A percentile compares a stretch with the other conserved stretches of the same genome.
Conservation (phyloP, 169 alveolate genomes). For the Plasmodium billcollinsi region DNA sequence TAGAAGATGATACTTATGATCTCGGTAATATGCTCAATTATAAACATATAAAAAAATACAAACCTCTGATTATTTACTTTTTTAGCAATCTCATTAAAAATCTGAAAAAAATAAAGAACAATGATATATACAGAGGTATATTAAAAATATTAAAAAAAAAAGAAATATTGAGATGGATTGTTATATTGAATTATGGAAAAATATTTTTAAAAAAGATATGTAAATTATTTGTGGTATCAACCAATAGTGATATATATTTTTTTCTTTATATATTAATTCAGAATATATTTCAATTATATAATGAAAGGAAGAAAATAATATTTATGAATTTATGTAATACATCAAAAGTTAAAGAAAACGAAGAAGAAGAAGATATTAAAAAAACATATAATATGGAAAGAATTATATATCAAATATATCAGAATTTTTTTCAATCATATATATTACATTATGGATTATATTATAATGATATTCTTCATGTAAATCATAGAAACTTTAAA, state of each 20-base stretch:
- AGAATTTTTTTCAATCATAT: constrained; percentile 30
- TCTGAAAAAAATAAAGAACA: constrained; percentile 8
- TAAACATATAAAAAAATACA: constrained; percentile 17
- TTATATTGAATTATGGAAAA: constrained; percentile 27
- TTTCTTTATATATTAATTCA: constrained; percentile 44
- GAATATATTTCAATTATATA: constrained; percentile 48
- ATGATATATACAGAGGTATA: constrained; percentile 29
- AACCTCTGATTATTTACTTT: constrained; percentile 7
- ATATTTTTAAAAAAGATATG: constrained; percentile 39
- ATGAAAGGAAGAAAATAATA: constrained; percentile 53
- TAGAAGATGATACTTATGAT: neutral
- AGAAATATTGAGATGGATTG: constrained; percentile 50
- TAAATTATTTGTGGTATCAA: constrained; percentile 23
- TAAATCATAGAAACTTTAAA: constrained; percentile 44
- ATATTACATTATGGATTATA: constrained; percentile 32
- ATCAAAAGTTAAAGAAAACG: neutral
- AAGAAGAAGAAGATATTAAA: constrained; percentile 30
- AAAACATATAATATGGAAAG: constrained; percentile 42
- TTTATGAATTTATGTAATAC: constrained; percentile 22
- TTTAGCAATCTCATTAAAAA: neutral
- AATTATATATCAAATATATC: constrained; percentile 29
- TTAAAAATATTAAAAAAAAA: constrained; percentile 50
- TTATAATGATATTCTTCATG: constrained; percentile 1
- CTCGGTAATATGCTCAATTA: constrained; percentile 30
- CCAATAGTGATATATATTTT: constrained; percentile 55